Evolutionary conservation across 2,329 filamentous ascomycete genomes (phyloP).

Genomic region (Hymenoscyphus occultus): DNA sequence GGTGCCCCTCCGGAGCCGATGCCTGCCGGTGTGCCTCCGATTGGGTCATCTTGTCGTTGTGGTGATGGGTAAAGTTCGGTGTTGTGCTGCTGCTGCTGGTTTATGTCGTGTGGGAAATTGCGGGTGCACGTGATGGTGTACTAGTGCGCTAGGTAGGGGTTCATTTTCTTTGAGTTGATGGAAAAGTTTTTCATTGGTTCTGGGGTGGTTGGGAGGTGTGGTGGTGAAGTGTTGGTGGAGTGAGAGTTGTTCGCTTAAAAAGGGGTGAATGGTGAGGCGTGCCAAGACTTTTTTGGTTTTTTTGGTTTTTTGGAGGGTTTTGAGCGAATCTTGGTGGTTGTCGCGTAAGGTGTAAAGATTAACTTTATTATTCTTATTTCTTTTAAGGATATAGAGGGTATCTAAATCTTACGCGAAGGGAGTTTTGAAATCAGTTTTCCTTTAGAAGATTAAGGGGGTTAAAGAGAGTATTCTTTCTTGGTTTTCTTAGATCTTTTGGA

Average conservation of each 20-base stretch:
- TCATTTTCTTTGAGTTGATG: neutral
- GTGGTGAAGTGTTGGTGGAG: neutral
- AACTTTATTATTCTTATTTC: no score
- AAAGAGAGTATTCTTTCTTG: no score
- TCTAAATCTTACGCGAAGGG: no score
- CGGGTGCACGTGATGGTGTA: neutral
- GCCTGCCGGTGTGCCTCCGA: no score
- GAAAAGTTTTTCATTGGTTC: neutral
- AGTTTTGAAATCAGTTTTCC: no score
- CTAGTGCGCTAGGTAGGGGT: neutral
- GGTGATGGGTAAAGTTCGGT: no score
- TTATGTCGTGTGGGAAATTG: neutral
- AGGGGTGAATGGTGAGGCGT: neutral
- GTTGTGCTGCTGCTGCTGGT: neutral
- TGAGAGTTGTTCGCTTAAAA: neutral
- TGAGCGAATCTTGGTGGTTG: neutral
- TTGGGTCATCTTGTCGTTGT: no score
- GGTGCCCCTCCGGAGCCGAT: no score
- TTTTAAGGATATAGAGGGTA: no score
- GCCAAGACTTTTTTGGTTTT: neutral
- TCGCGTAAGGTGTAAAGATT: no score
- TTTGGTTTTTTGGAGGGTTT: neutral
- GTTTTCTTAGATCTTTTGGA: no score
- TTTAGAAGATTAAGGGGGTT: no score
- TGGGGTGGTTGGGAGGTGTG: neutral